Evolutionary conservation across 306 rosid species (phyloP).

Genomic region (Carpinus fangiana): DNA sequence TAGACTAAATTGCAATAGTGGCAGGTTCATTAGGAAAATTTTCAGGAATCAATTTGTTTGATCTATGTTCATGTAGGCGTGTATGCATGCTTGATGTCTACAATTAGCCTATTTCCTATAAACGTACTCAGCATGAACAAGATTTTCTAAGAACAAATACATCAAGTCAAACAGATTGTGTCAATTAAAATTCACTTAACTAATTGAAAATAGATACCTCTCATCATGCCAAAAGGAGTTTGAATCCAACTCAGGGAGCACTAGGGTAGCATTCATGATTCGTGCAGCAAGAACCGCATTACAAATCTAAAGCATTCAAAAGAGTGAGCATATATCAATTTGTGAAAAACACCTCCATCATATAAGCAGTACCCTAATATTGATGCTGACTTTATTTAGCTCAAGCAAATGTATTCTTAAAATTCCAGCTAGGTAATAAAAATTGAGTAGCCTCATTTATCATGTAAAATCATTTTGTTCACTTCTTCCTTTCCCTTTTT

Average conservation of each 20-base stretch:
- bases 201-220: constrained; percentile 49
- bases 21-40: background rate
- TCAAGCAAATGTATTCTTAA: background rate
- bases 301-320: constrained; percentile 66
- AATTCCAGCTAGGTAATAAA: background rate
- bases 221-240: constrained; percentile 98
- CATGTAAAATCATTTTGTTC: background rate
- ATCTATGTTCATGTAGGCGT: background rate
- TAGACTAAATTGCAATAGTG: background rate
- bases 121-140: background rate
- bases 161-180: constrained; percentile 10
- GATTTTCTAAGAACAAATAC: background rate
- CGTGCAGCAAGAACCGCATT: constrained; percentile 99
- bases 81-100: background rate
- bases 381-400: background rate
- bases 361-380: constrained; percentile 12
- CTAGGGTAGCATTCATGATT: constrained; percentile 94
- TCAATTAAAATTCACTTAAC: constrained; percentile 17
- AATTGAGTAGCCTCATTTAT: background rate
- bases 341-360: constrained; percentile 20
- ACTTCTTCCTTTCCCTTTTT: background rate
- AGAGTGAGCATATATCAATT: constrained; percentile 17
- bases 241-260: constrained; percentile 92
- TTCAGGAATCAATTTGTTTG: background rate
- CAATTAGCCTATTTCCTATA: background rate